Conservation (phyloP, 73 alveolate species). For the Stentor coeruleus region DNA sequence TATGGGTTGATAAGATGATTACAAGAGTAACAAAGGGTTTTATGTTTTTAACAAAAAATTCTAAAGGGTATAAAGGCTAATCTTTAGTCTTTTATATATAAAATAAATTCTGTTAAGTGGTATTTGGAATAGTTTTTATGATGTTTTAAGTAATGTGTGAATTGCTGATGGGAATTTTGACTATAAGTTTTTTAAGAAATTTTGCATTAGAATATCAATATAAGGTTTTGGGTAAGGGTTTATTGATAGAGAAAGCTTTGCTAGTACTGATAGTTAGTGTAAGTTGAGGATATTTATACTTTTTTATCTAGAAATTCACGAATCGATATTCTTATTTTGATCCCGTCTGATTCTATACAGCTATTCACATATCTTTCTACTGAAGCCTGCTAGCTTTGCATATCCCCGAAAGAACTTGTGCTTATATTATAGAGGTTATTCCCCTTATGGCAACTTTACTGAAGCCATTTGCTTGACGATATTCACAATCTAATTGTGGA, state of each 20-base stretch:
- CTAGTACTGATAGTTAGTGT: neutral
- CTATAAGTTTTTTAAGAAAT: neutral
- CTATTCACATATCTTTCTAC: neutral
- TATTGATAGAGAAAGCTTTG: neutral
- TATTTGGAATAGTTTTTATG: neutral
- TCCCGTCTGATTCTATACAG: neutral
- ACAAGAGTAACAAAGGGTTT: too few species aligned
- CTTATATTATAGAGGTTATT: neutral
- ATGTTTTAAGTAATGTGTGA: conserved; percentile 5
- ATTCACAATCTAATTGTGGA: neutral
- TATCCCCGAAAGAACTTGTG: neutral
- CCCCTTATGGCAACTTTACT: neutral
- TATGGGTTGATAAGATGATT: too few species aligned
- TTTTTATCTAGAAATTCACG: conserved; percentile 15
- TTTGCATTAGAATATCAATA: neutral
- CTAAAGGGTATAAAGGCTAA: too few species aligned
- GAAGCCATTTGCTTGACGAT: neutral
- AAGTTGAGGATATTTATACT: neutral
- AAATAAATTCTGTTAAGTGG: too few species aligned
- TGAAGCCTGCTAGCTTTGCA: neutral
- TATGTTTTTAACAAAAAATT: too few species aligned
- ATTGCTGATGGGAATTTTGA: conserved; percentile 17
- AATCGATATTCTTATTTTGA: neutral
- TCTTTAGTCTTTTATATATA: too few species aligned
- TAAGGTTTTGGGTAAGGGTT: neutral